Conservation (phyloP, 2,329 filamentous ascomycete species). For the Xylaria sp. region DNA sequence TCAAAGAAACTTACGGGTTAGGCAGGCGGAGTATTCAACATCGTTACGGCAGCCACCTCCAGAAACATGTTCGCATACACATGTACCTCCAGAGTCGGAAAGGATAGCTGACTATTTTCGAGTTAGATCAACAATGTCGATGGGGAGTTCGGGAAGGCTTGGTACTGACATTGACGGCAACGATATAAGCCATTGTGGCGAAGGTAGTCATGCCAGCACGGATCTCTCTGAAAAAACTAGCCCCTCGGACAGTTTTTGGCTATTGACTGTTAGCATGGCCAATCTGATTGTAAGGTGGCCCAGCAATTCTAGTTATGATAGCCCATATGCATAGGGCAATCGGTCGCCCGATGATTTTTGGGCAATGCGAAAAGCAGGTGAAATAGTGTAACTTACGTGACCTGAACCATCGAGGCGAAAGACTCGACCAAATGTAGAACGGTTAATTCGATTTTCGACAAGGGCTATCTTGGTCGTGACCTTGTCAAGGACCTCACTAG, state of each 20-base stretch:
- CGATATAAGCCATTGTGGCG: slow-evolving; percentile 84
- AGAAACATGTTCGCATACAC: slow-evolving; percentile 58
- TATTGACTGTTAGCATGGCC: slow-evolving; percentile 39
- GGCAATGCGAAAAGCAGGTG: background rate
- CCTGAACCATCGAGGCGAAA: slow-evolving; percentile 67
- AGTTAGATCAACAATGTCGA: slow-evolving; percentile 2
- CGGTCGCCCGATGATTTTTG: background rate
- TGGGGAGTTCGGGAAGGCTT: background rate
- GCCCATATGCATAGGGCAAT: background rate
- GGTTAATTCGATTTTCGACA: slow-evolving; percentile 37
- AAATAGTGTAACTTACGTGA: slow-evolving; percentile 53
- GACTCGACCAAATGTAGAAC: slow-evolving; percentile 53
- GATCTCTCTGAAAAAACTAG: slow-evolving; percentile 76
- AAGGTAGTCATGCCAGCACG: slow-evolving; percentile 81
- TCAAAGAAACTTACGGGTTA: slow-evolving; percentile 44
- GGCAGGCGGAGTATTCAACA: slow-evolving; percentile 47
- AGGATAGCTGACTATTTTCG: slow-evolving; percentile 66
- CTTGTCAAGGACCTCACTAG: slow-evolving; percentile 15
- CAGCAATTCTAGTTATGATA: slow-evolving; percentile 1
- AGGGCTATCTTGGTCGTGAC: slow-evolving; percentile 19
- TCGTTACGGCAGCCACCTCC: slow-evolving; percentile 53
- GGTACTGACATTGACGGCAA: slow-evolving; percentile 65
- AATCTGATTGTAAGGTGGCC: background rate
- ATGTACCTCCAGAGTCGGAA: slow-evolving; percentile 76
- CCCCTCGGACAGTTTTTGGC: slow-evolving; percentile 68